Evolutionary conservation across 331 rosid species (phyloP), one percentile per base, ranked within the genome.

Genomic region (Ulmus americana): DNA sequence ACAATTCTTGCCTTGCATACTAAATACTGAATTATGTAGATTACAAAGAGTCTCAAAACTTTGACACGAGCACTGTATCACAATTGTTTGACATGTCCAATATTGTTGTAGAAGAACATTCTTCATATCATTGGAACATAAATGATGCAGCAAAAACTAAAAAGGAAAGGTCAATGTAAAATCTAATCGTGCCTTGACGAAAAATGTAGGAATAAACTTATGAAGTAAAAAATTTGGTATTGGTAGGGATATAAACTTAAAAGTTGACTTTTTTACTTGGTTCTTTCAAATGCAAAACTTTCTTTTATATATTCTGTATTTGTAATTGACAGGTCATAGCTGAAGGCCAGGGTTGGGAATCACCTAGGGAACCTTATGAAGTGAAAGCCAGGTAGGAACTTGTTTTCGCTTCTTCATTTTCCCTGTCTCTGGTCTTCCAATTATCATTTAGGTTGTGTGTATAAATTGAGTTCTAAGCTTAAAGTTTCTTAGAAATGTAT

Each of bases 331-430:
- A 94, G 99, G 82, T 94, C 45, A 74, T 82, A 55, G 57, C 55
- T 59, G 97, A 87, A 71, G 99, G 99, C 52, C 82, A 83, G 83
- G 97, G 95, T 51, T 94, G 99, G 99, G 99, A 94, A 82, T 87
- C 86, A 16, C 97, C 99, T 1, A 79, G 99, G 70, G 97, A 90
- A 72, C 97, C 97, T 52, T 94, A 94, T 51, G 99, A 94, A 90
- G 95, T 94, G 59, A 87, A 90, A 79, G 97, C 91, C 53, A 84
- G 99, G 99, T 94, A 85, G 73, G 73, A 42, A 38, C 61, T 3
- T 15, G 44, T 63, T 53, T 18, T 61, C 49, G n/a, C 18, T 8
- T 43, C 60, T 55, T 67, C 20, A 28, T 16, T 54, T 28, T 20
- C 16, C 49, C 10, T 2, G 2, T 14, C 12, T 60, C 50, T 14